Evolutionary conservation across 1,139 yeast genomes (phyloP), one percentile per base, ranked within the genome.

Genomic region (Diutina sp.): DNA sequence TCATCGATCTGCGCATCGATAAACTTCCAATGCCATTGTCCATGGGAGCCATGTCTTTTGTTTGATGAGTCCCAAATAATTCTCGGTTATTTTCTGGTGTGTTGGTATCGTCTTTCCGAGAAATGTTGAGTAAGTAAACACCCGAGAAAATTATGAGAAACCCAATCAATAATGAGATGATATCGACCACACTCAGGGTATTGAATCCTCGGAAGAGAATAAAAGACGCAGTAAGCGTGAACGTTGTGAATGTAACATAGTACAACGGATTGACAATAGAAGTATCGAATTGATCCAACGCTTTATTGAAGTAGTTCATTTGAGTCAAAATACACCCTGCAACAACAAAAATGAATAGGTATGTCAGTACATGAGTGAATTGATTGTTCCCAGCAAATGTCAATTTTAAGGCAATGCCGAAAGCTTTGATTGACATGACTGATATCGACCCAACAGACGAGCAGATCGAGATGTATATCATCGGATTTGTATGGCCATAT

Each of bases 291-390:
- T 88, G 96, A 64, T 91, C 97, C 65, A 90, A 77, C 0, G 97
- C 97, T 72, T 89, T 90, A 76, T 90, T 90, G 76, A 90, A 89
- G 68, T 87, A 90, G 72, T 89, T 90, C 97, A 90, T 89, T 70
- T 90, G 97, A 2, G 96, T 88, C 63, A 88, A 66, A 61, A 90
- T 90, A 71, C 97, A 90, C 51, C 86, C 78, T 11, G 78, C 88
- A 57, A 90, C 97, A 46, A 89, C 91, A 51, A 80, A 64, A 54
- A 90, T 81, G 74, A 90, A 90, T 59, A 90, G 76, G 66, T 90
- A 90, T 0, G 97, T 90, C 44, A 95, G 85, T 3, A 87, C 76
- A 65, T 89, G 95, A 2, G 90, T 80, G 69, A 90, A 88, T 73
- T 90, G 97, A 70, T 90, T 90, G 71, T 84, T 87, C n/a, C 97